phyloP scores from a whole-genome alignment of 148 eudicot species.

The Vaccinium macrocarpon region DNA sequence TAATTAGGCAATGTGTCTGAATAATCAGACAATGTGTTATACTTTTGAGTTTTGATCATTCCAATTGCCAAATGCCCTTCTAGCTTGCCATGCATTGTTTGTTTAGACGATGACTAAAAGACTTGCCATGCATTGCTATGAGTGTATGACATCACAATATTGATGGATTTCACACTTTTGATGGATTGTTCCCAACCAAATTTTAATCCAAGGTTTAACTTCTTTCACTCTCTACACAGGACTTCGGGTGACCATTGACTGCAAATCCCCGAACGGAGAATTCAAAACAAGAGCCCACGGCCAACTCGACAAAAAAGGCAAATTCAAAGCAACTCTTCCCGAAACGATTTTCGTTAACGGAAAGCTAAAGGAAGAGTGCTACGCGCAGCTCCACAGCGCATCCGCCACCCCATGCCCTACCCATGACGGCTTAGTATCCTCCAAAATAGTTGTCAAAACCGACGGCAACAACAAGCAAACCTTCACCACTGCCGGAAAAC shows the following conservation, averaged over 20 bases:
- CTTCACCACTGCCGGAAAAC: conserved; percentile 29
- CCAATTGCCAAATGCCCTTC: too few relatives aligned
- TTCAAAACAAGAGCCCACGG: conserved; percentile 34
- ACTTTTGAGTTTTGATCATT: too few relatives aligned
- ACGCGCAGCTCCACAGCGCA: conserved; percentile 52
- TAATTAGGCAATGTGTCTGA: too few relatives aligned
- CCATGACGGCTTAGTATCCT: conserved; percentile 34
- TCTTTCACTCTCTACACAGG: conserved; percentile 25
- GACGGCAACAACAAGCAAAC: conserved; percentile 25
- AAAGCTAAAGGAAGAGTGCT: conserved; percentile 39
- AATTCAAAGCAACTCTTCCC: conserved; percentile 38
- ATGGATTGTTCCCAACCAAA: background rate
- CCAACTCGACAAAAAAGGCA: conserved; percentile 39
- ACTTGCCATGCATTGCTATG: too few relatives aligned
- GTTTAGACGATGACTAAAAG: too few relatives aligned
- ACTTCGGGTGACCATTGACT: conserved; percentile 41
- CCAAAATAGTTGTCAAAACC: conserved; percentile 35
- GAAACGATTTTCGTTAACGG: conserved; percentile 34
- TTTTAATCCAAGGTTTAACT: background rate
- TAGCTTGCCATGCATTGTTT: too few relatives aligned
- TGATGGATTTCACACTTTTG: background rate
- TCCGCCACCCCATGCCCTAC: conserved; percentile 42
- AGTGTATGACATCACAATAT: too few relatives aligned
- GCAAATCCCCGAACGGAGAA: conserved; percentile 41
- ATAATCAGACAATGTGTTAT: too few relatives aligned